Percentiles rank a stretch among this genome's conserved stretches.
phyloP scores from a whole-genome alignment of 2,329 filamentous ascomycete species.

The Botrytis byssoidea region DNA sequence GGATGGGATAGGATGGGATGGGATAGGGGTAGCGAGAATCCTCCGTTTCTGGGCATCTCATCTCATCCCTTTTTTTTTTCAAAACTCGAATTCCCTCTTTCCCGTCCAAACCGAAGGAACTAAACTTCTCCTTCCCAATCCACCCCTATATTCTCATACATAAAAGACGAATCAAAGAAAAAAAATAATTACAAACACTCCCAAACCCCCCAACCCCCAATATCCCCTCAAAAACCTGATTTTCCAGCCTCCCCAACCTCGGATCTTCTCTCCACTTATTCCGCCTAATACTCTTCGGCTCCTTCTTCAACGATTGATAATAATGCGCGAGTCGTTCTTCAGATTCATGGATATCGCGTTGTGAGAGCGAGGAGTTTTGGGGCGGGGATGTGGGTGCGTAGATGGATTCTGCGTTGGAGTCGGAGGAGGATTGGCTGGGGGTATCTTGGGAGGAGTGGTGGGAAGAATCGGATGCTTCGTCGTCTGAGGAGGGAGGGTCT shows the following conservation, averaged over 20 bases:
- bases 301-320: background rate
- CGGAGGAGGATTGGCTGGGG: background rate
- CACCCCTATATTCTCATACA: too few species aligned
- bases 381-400: background rate
- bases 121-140: background rate
- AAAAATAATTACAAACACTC: background rate
- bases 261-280: constrained; percentile 3
- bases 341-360: background rate
- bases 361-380: background rate
- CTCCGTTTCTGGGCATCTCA: background rate
- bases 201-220: background rate
- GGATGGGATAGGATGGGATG: background rate
- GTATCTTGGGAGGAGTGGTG: background rate
- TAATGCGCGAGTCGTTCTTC: background rate
- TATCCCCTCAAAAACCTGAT: background rate
- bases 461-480: background rate
- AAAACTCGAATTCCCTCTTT: background rate
- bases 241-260: background rate
- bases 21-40: background rate
- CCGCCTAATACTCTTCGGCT: background rate
- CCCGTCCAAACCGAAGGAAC: fast-evolving
- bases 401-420: background rate
- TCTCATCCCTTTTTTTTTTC: background rate
- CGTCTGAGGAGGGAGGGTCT: background rate
- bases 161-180: background rate